Evolutionary conservation across 2,329 filamentous ascomycete genomes (phyloP).

Genomic region (Chaetothyriales sp.): DNA sequence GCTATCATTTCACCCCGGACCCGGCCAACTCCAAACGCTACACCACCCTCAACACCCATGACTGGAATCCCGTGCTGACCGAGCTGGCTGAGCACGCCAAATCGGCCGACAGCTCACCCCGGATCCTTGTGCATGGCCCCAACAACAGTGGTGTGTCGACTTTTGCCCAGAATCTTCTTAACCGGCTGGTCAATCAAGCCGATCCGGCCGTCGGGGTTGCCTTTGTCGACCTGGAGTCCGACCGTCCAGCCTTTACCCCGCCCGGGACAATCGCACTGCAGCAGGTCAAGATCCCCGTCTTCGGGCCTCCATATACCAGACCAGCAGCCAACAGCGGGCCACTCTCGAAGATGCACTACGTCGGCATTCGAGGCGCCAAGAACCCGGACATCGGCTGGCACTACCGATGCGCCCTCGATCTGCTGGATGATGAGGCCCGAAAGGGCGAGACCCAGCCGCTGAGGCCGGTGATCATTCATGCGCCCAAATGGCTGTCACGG

Average conservation of each 20-base stretch:
- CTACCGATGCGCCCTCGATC: constrained; percentile 35
- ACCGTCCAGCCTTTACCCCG: constrained; percentile 43
- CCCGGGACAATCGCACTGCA: constrained; percentile 45
- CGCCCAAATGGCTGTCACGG: constrained; percentile 41
- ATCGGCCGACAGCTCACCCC: constrained; percentile 2
- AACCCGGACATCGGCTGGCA: constrained; percentile 42
- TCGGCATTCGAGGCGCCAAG: constrained; percentile 38
- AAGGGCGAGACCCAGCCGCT: constrained; percentile 27
- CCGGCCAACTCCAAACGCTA: not conserved
- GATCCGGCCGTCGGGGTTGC: constrained; percentile 28
- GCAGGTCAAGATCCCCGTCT: constrained; percentile 34
- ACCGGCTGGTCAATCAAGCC: constrained; percentile 31
- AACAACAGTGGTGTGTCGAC: constrained; percentile 47
- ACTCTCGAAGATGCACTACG: constrained; percentile 37
- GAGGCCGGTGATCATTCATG: constrained; percentile 41
- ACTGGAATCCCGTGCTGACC: not conserved
- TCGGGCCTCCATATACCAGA: constrained; percentile 44
- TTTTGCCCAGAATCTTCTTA: constrained; percentile 40
- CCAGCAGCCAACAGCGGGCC: constrained; percentile 6
- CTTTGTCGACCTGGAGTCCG: constrained; percentile 45
- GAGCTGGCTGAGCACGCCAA: not conserved
- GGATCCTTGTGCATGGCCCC: constrained; percentile 38
- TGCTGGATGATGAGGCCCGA: constrained; percentile 34
- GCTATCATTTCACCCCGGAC: not conserved
- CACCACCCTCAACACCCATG: not conserved